Base-by-base conservation (phyloP, 345 rosid species). In the Eucalyptus urophylla region DNA sequence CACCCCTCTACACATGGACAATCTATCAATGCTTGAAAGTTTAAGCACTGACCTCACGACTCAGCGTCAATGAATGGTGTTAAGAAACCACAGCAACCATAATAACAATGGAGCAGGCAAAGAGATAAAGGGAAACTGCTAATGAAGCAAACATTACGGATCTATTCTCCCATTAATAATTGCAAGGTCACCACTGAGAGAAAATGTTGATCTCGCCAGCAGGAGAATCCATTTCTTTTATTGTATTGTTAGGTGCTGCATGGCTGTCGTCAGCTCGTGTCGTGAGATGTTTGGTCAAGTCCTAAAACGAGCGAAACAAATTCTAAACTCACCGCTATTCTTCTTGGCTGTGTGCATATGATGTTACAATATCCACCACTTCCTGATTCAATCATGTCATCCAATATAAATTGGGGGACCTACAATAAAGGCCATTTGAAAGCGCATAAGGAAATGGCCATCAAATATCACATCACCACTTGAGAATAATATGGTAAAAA, bases 401-500 rank as follows among this genome's bases (percentile, higher is more conserved):
- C 98, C 95, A 96, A 90, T 90, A 97, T 94, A 95, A 93, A 97
- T 91, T 97, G 99, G 67, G 99, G 99, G 90, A 97, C 99, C 99
- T 97, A 86, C 90, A 94, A 76, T 45, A 90, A 58, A 90, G 50
- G 72, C 87, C 24, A 76, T 76, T 76, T 76, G 31, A 76, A 47
- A 37, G 86, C 33, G 76, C 43, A 88, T 86, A 31, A 49, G 37
- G 40, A 86, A 16, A 50, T 50, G 62, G 8, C 58, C 15, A 7
- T 31, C 65, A 86, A 86, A 87, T 27, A 10, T 15, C 58, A 60
- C 53, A 67, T 87, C 80, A 47, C 60, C 56, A 3, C 40, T 54
- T 47, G 58, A 31, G 60, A 86, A 86, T 21, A 24, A 50, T 51
- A 31, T 49, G 45, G 14, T 19, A 51, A 86, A 72, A 54, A 8